Evolutionary conservation across 257 asterid genomes (phyloP), one percentile per base, ranked within the genome.

Genomic region (Verbena officinalis): DNA sequence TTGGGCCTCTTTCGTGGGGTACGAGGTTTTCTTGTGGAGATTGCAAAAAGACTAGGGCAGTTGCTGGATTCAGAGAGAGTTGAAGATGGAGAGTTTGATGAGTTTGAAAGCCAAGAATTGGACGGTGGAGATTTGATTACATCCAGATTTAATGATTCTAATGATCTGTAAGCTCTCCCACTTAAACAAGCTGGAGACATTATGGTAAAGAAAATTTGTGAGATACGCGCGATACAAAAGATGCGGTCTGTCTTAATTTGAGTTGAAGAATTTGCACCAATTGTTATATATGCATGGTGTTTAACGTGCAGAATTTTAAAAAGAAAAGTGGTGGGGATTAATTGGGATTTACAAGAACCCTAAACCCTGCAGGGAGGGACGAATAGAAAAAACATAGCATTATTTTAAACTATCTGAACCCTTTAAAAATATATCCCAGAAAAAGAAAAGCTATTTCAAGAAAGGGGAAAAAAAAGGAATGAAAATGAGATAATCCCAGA

Each of bases 1-100:
- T 89, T 92, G 5, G 96, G 97, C 69, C 98, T 67, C 64, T 92
- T 92, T 14, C 98, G 86, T 8, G 95, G 97, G 0, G 98, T 92
- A 0, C 98, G 80, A 5, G 97, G 90, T 50, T 92, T 92, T 40
- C 96, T 53, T 0, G 95, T 92, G 52, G 92, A 72, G 86, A 91
- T 82, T 39, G 81, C 78, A 5, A 80, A 56, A n/a, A n/a, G n/a
- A n/a, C n/a, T n/a, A 0, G 85, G 95, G 22, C 89, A 81, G 36
- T 86, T 86, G 77, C 89, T 85, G 36, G 97, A 78, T 65, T 92
- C 96, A 0, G 97, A 85, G 51, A 91, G 80, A 2, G 96, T 86
- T 5, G 98, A 91, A 0, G 98, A 87, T 0, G 98, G 95, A 0
- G 98, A 91, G 48, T 42, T 42, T 0, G 96, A 77, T 14, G 96